Evolutionary conservation across 2,329 filamentous ascomycete species (phyloP).

Genomic region (Byssoonygena ceratinophila): DNA sequence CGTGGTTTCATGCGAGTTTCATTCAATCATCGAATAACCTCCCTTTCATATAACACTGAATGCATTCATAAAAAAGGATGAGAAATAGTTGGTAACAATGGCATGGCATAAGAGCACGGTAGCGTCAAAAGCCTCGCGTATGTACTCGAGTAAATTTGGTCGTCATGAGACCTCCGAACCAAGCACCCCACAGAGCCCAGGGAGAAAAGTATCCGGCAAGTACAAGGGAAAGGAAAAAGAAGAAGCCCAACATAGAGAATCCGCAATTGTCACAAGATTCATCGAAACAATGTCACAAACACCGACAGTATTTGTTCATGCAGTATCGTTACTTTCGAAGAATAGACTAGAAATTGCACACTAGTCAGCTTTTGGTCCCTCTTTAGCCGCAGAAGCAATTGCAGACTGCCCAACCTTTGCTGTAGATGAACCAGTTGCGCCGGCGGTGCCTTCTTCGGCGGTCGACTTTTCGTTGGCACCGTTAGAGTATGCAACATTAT

Average conservation of each 20-base stretch:
- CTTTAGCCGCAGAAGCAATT: constrained; percentile 15
- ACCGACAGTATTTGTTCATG: not conserved
- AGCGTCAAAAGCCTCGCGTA: not conserved
- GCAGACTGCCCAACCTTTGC: constrained; percentile 11
- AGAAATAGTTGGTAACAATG: not conserved
- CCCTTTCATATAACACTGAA: not conserved
- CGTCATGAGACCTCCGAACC: not conserved
- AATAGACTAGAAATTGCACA: constrained; percentile 8
- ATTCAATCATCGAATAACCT: constrained; percentile 9
- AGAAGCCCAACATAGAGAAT: constrained; percentile 1
- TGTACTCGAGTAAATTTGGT: not conserved
- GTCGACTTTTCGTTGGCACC: constrained; percentile 20
- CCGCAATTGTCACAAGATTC: not conserved
- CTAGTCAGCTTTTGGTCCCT: constrained; percentile 23
- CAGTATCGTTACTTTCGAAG: constrained; percentile 1
- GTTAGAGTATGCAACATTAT: constrained; percentile 21
- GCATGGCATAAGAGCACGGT: not conserved
- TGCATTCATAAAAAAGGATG: constrained; percentile 1
- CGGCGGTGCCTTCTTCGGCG: not conserved
- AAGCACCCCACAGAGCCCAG: not conserved
- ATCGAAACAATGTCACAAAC: not conserved
- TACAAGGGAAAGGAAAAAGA: constrained; percentile 11
- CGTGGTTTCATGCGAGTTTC: constrained; percentile 3
- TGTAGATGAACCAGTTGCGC: not conserved
- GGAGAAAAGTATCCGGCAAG: not conserved